Base-by-base conservation (phyloP, 2,329 filamentous ascomycete species). In the Ilyonectria robusta region DNA sequence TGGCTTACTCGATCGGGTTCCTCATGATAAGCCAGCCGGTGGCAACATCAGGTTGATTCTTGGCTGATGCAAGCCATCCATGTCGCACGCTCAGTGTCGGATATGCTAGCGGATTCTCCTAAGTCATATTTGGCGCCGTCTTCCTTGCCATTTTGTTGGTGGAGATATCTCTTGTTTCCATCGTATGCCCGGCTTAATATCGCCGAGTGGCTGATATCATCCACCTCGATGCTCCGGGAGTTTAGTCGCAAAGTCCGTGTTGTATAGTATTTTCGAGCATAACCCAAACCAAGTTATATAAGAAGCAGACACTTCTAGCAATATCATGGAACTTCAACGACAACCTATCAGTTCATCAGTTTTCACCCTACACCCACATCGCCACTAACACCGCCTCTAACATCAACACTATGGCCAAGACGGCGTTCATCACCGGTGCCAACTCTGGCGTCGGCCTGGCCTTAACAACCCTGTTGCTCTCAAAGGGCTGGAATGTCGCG, bases 381-480 rank as follows among this genome's bases (percentile, higher is more conserved):
- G 19, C 17, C 8, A 61, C 19, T 17, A 29, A 40, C 6, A 13
- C 37, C 37, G 37, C 6, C 6, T 40, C 37, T 40, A 5, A 26
- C 26, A 42, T 19, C 23, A 46, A 11, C 42, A 62, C 21, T 40
- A 63, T 65, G 60, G 23, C 51, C 19, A 53, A 55, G 10, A 65
- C 48, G 17, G 64, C 46, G 17, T 69, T 65, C 59, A 65, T 67
- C 47, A 65, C 64, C 1, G 64, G 64, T 40, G 50, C 66, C n/a
- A 63, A 62, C 46, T 65, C 59, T 21, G 55, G 62, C 13, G 48
- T 65, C 33, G 59, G 66, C 37, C 51, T 72, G 23, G 63, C 62
- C 15, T 60, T 37, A 6, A 63, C 55, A 33, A 64, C 53, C 15
- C 37, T 61, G 13, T 70, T 71, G 29, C 60, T 67, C 19, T 65